A percentile compares a stretch with the other conserved stretches of the same genome.
Conservation (phyloP, 202 grass and related monocot species). For the Thinopyrum obtusiflorum region DNA sequence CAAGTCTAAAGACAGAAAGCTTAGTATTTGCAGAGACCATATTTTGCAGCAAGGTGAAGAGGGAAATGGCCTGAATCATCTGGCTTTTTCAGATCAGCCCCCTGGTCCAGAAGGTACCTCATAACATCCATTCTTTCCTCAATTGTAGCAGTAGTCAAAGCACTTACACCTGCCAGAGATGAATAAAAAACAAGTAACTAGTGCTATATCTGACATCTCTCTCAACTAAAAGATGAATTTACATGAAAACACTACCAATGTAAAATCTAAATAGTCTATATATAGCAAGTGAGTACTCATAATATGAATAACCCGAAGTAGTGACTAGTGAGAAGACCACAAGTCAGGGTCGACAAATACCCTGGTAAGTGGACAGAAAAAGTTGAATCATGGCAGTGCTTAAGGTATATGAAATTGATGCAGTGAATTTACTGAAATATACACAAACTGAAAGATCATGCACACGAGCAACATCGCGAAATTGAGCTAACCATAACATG, state of each 20-base stretch:
- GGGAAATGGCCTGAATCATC: neutral
- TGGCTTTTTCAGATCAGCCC: constrained; percentile 37
- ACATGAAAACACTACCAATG: neutral
- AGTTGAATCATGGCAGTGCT: neutral
- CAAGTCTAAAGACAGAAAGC: neutral
- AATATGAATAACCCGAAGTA: neutral
- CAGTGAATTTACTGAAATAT: neutral
- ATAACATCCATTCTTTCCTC: constrained; percentile 12
- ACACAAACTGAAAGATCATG: neutral
- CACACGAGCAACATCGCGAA: neutral
- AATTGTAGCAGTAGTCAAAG: constrained; percentile 31
- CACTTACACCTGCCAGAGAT: constrained; percentile 23
- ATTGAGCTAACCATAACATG: neutral
- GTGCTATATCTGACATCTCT: neutral
- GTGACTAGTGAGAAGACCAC: neutral
- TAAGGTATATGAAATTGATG: neutral
- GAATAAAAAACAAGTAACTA: neutral
- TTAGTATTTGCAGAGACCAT: neutral
- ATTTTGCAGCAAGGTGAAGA: constrained; percentile 36
- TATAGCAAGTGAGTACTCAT: neutral
- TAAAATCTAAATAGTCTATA: neutral
- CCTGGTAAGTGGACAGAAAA: neutral
- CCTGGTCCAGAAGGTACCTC: constrained; percentile 41
- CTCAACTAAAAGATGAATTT: neutral
- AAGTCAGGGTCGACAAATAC: neutral